Evolutionary conservation across 345 rosid genomes (phyloP).

Genomic region (Crucihimalaya himalaica): DNA sequence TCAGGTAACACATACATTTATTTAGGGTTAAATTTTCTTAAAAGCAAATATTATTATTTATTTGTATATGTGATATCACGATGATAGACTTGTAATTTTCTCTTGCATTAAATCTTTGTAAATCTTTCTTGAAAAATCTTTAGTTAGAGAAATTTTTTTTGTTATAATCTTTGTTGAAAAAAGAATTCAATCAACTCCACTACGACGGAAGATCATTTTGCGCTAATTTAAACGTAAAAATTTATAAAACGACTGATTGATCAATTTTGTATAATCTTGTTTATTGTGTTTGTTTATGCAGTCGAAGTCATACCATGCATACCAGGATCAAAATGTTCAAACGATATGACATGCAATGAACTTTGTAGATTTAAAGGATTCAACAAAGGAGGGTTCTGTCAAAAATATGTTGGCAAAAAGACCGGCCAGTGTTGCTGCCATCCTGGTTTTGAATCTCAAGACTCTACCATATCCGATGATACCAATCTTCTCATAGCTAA

Average conservation of each 20-base stretch:
- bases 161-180: no score
- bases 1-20: constrained; percentile 19
- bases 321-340: background rate
- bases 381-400: background rate
- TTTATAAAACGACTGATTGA: background rate
- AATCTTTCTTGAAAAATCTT: no score
- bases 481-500: background rate
- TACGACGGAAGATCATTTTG: no score
- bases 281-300: background rate
- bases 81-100: background rate
- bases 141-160: no score
- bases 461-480: background rate
- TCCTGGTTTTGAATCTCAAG: background rate
- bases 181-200: no score
- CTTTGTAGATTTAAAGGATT: background rate
- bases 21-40: background rate
- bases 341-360: background rate
- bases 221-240: background rate
- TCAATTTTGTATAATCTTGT: background rate
- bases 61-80: background rate
- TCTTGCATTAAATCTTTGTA: background rate
- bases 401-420: background rate
- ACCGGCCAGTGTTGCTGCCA: background rate
- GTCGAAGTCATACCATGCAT: background rate
- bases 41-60: background rate